A percentile compares a stretch with the other conserved stretches of the same genome.
Conservation (phyloP, 2,329 filamentous ascomycete genomes). For the Trichoderma guizhouense region DNA sequence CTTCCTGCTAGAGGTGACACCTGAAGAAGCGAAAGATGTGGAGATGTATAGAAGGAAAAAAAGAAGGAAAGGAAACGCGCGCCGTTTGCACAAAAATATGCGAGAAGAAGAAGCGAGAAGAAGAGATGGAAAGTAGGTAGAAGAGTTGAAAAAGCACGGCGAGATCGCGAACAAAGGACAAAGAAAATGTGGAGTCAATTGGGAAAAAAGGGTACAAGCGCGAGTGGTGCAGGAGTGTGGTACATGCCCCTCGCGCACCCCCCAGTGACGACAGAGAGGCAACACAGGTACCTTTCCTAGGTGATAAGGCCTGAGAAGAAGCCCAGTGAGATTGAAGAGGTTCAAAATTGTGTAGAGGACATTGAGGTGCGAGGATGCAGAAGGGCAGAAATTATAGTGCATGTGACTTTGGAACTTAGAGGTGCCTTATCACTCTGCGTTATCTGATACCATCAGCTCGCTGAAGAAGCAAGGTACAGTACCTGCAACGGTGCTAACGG, state of each 20-base stretch:
- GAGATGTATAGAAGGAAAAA: not conserved
- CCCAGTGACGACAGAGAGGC: not conserved
- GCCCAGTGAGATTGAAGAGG: not conserved
- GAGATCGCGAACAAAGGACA: constrained; percentile 1
- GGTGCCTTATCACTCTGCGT: not conserved
- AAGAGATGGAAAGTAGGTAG: not conserved
- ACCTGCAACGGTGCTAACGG: not conserved
- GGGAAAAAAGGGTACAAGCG: not conserved
- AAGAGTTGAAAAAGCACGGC: not conserved
- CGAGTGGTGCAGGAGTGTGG: not conserved
- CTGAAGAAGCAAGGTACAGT: not conserved
- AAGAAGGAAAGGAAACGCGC: not conserved
- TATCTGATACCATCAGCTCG: not conserved
- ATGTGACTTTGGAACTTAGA: not conserved
- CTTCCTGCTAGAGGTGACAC: not conserved
- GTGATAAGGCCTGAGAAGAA: too few relatives aligned
- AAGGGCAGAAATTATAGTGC: not conserved
- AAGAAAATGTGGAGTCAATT: not conserved
- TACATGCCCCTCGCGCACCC: not conserved
- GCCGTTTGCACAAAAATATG: not conserved
- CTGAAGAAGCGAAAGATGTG: not conserved
- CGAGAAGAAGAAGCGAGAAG: not conserved
- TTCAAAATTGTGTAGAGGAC: not conserved
- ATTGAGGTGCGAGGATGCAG: not conserved
- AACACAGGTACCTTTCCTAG: not conserved